These are phyloP conservation scores for Batkoa obscura DNA, from an alignment of 371 early-diverging fungal genomes.

Conservation along the genomic window DNA sequence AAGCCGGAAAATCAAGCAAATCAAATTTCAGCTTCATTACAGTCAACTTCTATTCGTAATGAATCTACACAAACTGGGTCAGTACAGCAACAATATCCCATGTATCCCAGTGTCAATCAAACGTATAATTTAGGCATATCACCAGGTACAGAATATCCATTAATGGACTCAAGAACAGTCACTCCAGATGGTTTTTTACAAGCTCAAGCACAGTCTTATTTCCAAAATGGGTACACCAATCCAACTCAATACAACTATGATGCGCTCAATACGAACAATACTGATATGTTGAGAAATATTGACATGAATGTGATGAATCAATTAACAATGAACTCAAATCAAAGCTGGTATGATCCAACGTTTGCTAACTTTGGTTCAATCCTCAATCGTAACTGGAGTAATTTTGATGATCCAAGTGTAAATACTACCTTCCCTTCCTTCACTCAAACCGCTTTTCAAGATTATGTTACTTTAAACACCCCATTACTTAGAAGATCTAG, in stretches of 20 bases:
- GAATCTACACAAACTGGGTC: not conserved
- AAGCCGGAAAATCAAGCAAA: too few relatives aligned
- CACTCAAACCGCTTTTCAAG: not conserved
- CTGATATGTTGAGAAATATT: too few relatives aligned
- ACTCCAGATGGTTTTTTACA: not conserved
- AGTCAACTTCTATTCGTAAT: not conserved
- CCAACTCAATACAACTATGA: not conserved
- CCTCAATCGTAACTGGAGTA: not conserved
- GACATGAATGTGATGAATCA: too few relatives aligned
- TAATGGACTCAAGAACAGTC: too few relatives aligned
- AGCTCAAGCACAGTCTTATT: not conserved
- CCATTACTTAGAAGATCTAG: not conserved
- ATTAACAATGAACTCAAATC: too few relatives aligned
- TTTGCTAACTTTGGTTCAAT: constrained; percentile 4
- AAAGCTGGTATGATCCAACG: constrained; percentile 2
- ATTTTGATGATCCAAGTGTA: not conserved
- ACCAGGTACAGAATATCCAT: not conserved
- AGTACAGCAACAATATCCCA: not conserved
- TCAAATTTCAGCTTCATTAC: too few relatives aligned
- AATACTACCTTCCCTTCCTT: not conserved
- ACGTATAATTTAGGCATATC: not conserved
- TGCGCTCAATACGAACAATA: too few relatives aligned
- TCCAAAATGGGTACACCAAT: not conserved
- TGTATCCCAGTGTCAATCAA: not conserved
- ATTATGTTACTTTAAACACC: not conserved